Evolutionary conservation across 2,329 filamentous ascomycete species (phyloP), one percentile per base, ranked within the genome.

Genomic region (Fusarium decemcellulare): DNA sequence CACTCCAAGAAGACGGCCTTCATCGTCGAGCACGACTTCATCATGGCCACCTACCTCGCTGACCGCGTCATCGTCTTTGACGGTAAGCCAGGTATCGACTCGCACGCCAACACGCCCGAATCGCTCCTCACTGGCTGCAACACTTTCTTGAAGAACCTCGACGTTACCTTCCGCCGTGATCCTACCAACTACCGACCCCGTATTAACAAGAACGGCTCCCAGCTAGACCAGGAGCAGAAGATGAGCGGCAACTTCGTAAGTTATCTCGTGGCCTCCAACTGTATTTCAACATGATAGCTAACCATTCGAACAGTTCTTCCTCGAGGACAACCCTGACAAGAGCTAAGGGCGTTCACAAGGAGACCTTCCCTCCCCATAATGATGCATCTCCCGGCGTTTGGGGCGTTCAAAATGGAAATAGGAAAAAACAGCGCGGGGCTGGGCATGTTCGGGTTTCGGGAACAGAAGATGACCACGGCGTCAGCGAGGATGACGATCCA

Each of bases 1-100:
- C 95, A 99, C 86, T 91, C 94, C 76, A 98, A 98, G 91, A 98
- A 98, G 90, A 99, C 96, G 1, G 96, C 96, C 53, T 99, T 99
- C 81, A 91, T 99, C 74, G 95, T 99, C 80, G 96, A 99, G 90
- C 96, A 99, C 92, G 96, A 99, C 88, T 98, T 99, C 86, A 97
- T 98, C 85, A 98, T 98, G 95, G 89, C 88, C 47, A 90, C 87
- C 16, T 89, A 89, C 73, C 85, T 90, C 55, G 89, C 96, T 47
- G 97, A 99, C 78, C 93, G 96, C 73, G 96, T 99, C 81, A 99
- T 99, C 77, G 96, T 99, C 77, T 99, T 99, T 77, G 96, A 98
- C 78, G 96, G 97, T 74, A 79, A 97, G 84, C 96, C 97, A 51
- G 96, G 95, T 77, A 88, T 97, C 74, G 87, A 97, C 73, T 89